These are phyloP conservation scores for Albatrellus sp. DNA, from an alignment of 1,284 basidiomycete species.

Conservation along the genomic window DNA sequence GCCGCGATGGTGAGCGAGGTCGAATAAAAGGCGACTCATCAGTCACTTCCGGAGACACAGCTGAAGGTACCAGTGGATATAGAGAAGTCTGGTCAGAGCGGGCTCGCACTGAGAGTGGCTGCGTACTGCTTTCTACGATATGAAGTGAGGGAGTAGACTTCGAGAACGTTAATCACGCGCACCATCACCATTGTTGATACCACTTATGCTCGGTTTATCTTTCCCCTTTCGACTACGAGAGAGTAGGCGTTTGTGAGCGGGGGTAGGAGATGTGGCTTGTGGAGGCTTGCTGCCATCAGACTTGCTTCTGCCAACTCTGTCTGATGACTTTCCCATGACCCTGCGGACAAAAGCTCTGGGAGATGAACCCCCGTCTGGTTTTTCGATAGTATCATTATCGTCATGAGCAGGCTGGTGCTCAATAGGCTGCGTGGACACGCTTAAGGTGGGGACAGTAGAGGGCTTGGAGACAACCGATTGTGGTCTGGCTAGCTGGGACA, in stretches of 20 bases:
- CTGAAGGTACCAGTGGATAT: conserved; percentile 2
- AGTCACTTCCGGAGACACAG: conserved; percentile 8
- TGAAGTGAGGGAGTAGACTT: neutral
- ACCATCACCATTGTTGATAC: conserved; percentile 19
- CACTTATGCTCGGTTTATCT: conserved; percentile 28
- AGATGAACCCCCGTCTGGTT: conserved; percentile 4
- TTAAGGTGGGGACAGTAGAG: neutral
- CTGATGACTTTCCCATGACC: conserved; percentile 41
- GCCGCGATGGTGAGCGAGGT: conserved; percentile 50
- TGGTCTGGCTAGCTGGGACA: neutral
- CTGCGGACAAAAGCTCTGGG: conserved; percentile 23
- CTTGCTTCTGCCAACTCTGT: conserved; percentile 42
- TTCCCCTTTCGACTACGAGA: conserved; percentile 42
- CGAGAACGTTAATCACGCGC: neutral
- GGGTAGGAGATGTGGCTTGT: conserved; percentile 19
- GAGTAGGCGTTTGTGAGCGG: conserved; percentile 38
- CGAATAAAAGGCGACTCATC: conserved; percentile 72
- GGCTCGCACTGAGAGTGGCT: neutral
- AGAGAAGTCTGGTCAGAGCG: neutral
- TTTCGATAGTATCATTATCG: neutral
- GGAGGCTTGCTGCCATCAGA: conserved; percentile 13
- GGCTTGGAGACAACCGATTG: neutral
- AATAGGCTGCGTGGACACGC: neutral
- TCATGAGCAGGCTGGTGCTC: neutral
- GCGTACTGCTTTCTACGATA: neutral